A percentile compares a stretch with the other conserved stretches of the same genome.
These are phyloP conservation scores for Starmera dryadoides DNA, from an alignment of 805 yeast genomes.

Conservation along the genomic window DNA sequence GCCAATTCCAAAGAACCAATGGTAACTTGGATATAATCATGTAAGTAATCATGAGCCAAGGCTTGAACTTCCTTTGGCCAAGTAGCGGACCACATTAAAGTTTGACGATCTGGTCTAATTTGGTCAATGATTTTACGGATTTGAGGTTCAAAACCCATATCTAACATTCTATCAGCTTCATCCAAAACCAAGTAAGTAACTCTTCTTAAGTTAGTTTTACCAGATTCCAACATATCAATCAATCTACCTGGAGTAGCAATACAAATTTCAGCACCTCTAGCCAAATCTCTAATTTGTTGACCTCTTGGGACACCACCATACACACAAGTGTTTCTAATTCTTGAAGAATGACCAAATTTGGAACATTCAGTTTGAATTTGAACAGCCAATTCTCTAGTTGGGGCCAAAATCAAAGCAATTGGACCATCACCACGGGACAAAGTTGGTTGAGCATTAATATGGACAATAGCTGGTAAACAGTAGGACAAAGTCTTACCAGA, in stretches of 20 bases:
- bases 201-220: conserved; percentile 91
- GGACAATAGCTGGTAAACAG: conserved; percentile 95
- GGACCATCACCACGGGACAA: conserved; percentile 96
- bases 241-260: conserved; percentile 99
- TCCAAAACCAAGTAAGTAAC: conserved; percentile 95
- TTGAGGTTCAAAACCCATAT: conserved; percentile 99
- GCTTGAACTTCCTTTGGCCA: conserved; percentile 99
- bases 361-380: conserved; percentile 95
- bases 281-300: conserved; percentile 92
- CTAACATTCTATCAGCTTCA: conserved; percentile 99
- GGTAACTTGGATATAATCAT: conserved; percentile 93
- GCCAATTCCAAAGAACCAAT: conserved; percentile 93
- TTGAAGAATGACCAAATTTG: conserved; percentile 85
- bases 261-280: conserved; percentile 91
- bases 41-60: conserved; percentile 84
- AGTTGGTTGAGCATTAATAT: conserved; percentile 96
- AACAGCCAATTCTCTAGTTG: conserved; percentile 98
- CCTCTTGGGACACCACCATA: conserved; percentile 99
- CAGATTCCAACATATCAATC: conserved; percentile 93
- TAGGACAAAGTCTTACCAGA: conserved; percentile 97
- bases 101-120: conserved; percentile 99
- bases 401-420: conserved; percentile 89
- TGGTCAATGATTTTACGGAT: conserved; percentile 96
- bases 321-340: conserved; percentile 94
- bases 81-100: conserved; percentile 99